Conservation (phyloP, 345 rosid species). For the Salix caprea region DNA sequence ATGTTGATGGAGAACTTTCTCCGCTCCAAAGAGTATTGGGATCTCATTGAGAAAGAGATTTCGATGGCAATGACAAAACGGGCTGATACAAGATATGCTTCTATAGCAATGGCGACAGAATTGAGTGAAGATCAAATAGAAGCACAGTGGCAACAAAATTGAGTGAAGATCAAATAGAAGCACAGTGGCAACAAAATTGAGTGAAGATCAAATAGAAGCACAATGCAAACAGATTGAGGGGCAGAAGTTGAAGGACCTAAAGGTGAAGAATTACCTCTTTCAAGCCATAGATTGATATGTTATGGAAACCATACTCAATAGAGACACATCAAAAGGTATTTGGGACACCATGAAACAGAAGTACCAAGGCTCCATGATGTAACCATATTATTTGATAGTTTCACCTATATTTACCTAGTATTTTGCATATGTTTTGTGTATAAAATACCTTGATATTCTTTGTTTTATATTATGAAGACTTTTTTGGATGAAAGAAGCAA, state of each 20-base stretch:
- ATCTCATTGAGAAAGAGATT: not conserved
- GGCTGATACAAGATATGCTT: not conserved
- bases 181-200: not conserved
- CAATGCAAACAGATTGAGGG: not conserved
- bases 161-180: not conserved
- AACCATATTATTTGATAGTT: too few species aligned
- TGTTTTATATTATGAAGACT: too few species aligned
- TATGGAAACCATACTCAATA: not conserved
- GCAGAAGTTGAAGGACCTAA: not conserved
- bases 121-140: not conserved
- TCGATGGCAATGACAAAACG: not conserved
- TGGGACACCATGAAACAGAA: not conserved
- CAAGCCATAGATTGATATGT: not conserved
- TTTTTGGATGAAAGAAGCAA: too few species aligned
- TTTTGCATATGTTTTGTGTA: too few species aligned
- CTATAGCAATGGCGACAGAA: too few species aligned
- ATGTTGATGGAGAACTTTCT: not conserved
- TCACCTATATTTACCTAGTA: too few species aligned
- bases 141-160: not conserved
- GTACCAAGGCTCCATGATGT: not conserved
- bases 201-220: not conserved
- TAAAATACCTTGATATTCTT: too few species aligned
- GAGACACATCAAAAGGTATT: not conserved
- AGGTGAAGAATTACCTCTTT: not conserved
- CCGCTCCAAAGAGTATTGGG: not conserved